Evolutionary conservation across 257 asterid species (phyloP), one percentile per base, ranked within the genome.

Genomic region (Solanum chiquidenum): DNA sequence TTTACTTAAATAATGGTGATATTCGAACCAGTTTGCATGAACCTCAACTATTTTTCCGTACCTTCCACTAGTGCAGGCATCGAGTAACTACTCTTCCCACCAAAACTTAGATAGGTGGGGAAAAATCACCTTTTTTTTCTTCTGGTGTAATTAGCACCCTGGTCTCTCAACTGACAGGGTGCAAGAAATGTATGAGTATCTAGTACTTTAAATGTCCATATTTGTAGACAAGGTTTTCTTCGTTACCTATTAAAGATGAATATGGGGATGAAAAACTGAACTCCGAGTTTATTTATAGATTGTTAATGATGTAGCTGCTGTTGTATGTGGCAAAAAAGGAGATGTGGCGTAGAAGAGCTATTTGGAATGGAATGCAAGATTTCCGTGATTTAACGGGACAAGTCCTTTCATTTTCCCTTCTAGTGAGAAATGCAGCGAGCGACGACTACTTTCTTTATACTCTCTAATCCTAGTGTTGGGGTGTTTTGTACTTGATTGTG

Each of bases 261-360:
- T 73, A 35, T 73, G 80, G 3, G 80, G n/a, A n/a, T n/a, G n/a
- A n/a, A n/a, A 16, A 16, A 69, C n/a, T 2, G 12, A 71, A 73
- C 82, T 21, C 14, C 4, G 27, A 72, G 80, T 12, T 72, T 33
- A 72, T 72, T 73, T 34, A 73, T 23, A 64, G 3, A 35, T 16
- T 84, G n/a, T 62, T n/a, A 84, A 40, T 84, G 46, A 42, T 92
- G 94, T 94, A 96, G 98, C 98, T 93, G 96, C 96, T 66, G 88
- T 93, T 83, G 86, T 29, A 29, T 29, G 31, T 89, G 90, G 92
- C 96, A n/a, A 94, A 90, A 86, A 87, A 93, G 38, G 99, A 96
- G 93, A 91, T 89, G 60, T 96, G 98, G 99, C 97, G 98, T 90
- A 93, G 98, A 91, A 90, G 52, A 86, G 93, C 95, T 87, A 83